Evolutionary conservation across 2,329 filamentous ascomycete species (phyloP), one percentile per base, ranked within the genome.

Genomic region (Ascochyta koolunga): DNA sequence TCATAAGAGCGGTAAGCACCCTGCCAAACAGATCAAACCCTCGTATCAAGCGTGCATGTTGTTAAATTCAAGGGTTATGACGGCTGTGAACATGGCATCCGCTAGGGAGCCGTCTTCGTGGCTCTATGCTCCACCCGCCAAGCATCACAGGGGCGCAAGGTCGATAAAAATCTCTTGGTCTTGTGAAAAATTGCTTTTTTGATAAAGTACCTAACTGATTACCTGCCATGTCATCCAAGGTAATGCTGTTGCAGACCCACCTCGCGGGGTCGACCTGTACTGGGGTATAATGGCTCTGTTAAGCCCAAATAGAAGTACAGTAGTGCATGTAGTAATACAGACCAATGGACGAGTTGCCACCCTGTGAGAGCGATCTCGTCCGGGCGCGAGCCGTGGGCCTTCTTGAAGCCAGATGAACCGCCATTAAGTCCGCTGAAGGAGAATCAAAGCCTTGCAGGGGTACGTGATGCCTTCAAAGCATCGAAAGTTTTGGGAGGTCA

Each of bases 261-360:
- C 65, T 56, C 42, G 51, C 60, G 54, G 59, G 61, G 62, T 54
- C 57, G 45, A 55, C 59, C 57, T 59, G 63, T 62, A 56, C 46
- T 50, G 54, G 58, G 68, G 71, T 73, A 73, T 73, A 70, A 64
- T 69, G 68, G 64, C 70, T 68, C 62, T 58, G 56, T 56, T 57
- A 57, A 54, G 50, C 55, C 64, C 62, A 57, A 51, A 62, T 75
- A 74, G 65, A 72, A 74, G 72, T 75, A 76, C 73, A 76, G 61
- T 74, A 76, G 61, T 74, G 70, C 68, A 70, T 64, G 61, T 75
- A 70, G 69, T 72, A 66, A 67, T 76, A 74, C 71, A 76, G 67
- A 73, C 64, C 64, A 67, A 58, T 60, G 59, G 58, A 61, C 58
- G 60, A 58, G 41, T 49, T 55, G 45, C 56, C 57, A 57, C 64